These are phyloP conservation scores for Trichosporon sp. DNA, from an alignment of 1,284 basidiomycete species.

Conservation along the genomic window DNA sequence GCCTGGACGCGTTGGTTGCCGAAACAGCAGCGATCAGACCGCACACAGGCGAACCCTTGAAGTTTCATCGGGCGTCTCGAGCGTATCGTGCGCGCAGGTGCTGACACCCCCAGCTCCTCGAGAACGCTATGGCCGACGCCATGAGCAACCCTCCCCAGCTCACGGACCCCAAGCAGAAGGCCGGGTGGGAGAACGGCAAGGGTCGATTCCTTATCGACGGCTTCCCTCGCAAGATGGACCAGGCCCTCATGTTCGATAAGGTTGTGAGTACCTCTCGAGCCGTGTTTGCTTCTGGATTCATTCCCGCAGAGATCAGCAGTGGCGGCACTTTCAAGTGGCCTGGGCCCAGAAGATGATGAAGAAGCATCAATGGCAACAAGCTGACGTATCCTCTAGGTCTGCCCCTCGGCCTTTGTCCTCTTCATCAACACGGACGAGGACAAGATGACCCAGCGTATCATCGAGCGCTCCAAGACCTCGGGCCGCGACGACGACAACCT, in stretches of 20 bases:
- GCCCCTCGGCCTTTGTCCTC: constrained; percentile 66
- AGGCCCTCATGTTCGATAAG: constrained; percentile 88
- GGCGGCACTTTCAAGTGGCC: not conserved
- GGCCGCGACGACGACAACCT: constrained; percentile 94
- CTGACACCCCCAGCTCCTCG: constrained; percentile 58
- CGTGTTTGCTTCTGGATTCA: not conserved
- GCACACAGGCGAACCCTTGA: not conserved
- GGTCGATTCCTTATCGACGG: constrained; percentile 95
- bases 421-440: constrained; percentile 88
- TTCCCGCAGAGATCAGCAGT: not conserved
- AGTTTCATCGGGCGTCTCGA: not conserved
- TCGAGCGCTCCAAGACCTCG: constrained; percentile 88
- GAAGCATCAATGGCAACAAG: not conserved
- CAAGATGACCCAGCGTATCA: constrained; percentile 77
- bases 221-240: constrained; percentile 98
- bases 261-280: constrained; percentile 56
- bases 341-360: not conserved
- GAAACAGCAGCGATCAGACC: not conserved
- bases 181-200: constrained; percentile 66
- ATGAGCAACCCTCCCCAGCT: not conserved
- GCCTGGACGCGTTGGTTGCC: not conserved
- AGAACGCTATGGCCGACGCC: constrained; percentile 76
- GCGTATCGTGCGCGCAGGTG: not conserved
- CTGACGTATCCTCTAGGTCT: not conserved
- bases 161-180: not conserved